These are phyloP conservation scores for Detonula confervacea DNA, from an alignment of 352 stramenopile species.

Conservation along the genomic window DNA sequence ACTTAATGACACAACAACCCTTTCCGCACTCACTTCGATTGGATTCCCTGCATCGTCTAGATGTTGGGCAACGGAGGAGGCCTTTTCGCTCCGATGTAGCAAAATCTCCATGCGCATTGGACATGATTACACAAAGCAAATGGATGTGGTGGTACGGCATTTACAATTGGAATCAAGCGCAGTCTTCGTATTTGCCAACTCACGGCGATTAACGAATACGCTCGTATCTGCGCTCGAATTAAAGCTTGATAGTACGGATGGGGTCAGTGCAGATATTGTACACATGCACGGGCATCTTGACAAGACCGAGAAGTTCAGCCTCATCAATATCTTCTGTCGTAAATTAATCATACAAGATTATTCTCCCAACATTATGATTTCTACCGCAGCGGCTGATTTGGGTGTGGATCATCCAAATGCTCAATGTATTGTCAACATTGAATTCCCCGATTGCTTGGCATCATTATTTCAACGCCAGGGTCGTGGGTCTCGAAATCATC, in stretches of 20 bases:
- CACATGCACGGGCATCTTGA: not conserved
- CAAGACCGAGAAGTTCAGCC: not conserved
- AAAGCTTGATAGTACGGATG: not conserved
- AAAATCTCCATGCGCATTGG: no score
- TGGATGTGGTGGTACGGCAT: no score
- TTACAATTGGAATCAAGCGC: no score
- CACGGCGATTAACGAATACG: not conserved
- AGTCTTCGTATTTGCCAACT: slow-evolving; percentile 5
- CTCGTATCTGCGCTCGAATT: not conserved
- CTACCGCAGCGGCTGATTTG: not conserved
- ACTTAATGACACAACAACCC: not conserved
- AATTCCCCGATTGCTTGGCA: no score
- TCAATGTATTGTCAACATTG: no score
- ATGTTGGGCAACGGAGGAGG: not conserved
- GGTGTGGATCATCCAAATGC: not conserved
- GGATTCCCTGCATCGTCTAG: not conserved
- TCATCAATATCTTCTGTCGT: slow-evolving; percentile 10
- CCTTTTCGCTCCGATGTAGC: no score
- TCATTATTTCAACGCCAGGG: no score
- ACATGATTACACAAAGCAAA: no score
- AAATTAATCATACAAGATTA: not conserved
- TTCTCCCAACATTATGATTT: not conserved
- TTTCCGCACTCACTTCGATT: not conserved
- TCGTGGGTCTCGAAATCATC: no score
- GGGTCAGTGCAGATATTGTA: not conserved